A percentile compares a stretch with the other conserved stretches of the same genome.
Evolutionary conservation across 129 eudicot genomes (phyloP).

Genomic region (Flaveria ramosissima): DNA sequence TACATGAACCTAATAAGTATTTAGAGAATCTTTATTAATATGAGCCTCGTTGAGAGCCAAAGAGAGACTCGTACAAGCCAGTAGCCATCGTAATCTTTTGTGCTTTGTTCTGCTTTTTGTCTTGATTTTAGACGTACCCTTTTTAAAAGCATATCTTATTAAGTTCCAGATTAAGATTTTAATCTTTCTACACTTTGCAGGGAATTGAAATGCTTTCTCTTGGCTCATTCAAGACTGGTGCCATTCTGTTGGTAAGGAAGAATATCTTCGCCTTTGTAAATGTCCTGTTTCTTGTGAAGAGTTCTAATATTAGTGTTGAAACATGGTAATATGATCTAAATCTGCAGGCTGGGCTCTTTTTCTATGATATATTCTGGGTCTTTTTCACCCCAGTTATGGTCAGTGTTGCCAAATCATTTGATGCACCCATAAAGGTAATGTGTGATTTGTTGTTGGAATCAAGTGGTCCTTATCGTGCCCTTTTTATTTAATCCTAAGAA

Average conservation of each 20-base stretch:
- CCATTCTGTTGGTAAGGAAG: constrained; percentile 85
- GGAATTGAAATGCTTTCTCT: constrained; percentile 99
- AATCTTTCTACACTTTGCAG: constrained; percentile 36
- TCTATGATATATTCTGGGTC: constrained; percentile 98
- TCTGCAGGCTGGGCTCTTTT: constrained; percentile 88
- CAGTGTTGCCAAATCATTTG: constrained; percentile 98
- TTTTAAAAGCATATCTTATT: neutral
- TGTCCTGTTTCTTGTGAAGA: constrained; percentile 9
- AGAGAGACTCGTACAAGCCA: too few relatives aligned
- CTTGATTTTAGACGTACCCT: neutral
- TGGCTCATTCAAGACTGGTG: constrained; percentile 97
- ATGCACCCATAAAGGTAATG: constrained; percentile 98
- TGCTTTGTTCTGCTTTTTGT: neutral
- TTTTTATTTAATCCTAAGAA: constrained; percentile 1
- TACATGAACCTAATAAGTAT: too few relatives aligned
- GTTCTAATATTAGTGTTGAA: neutral
- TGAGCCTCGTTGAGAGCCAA: too few relatives aligned
- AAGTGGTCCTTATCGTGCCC: neutral
- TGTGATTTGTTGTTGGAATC: neutral
- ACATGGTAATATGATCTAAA: constrained; percentile 8
- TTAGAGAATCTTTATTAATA: too few relatives aligned
- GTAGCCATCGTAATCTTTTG: neutral
- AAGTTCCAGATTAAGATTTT: neutral
- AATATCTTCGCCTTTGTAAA: neutral
- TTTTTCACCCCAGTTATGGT: constrained; percentile 99